phyloP scores from a whole-genome alignment of 306 rosid species.

The Amphicarpaea edgeworthii region DNA sequence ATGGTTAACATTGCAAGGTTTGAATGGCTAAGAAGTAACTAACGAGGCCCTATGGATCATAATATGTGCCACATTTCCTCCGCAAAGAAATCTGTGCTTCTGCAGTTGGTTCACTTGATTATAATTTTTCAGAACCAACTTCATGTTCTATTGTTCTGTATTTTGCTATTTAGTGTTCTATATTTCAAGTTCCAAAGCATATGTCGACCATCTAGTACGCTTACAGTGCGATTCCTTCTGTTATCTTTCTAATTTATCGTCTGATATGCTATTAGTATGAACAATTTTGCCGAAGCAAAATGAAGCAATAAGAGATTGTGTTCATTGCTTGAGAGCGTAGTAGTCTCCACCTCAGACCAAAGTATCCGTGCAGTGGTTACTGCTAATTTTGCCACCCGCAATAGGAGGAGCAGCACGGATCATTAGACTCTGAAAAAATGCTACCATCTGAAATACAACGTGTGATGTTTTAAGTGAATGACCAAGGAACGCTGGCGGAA shows the following conservation, averaged over 20 bases:
- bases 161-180: slow-evolving; percentile 1
- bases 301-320: slow-evolving; percentile 20
- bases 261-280: slow-evolving; percentile 23
- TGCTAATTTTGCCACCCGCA: slow-evolving; percentile 42
- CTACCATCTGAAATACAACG: slow-evolving; percentile 67
- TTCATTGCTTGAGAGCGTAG: not conserved
- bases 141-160: slow-evolving; percentile 22
- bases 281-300: slow-evolving; percentile 35
- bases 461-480: slow-evolving; percentile 29
- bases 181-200: slow-evolving; percentile 20
- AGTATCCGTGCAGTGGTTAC: slow-evolving; percentile 48
- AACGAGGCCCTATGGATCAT: slow-evolving; percentile 32
- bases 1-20: slow-evolving; percentile 9
- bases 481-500: no score
- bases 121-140: slow-evolving; percentile 22
- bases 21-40: not conserved
- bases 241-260: slow-evolving; percentile 9
- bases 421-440: slow-evolving; percentile 68
- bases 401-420: slow-evolving; percentile 58
- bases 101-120: slow-evolving; percentile 17
- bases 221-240: slow-evolving; percentile 17
- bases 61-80: slow-evolving; percentile 10
- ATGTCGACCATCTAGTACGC: not conserved
- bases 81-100: slow-evolving; percentile 10
- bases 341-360: slow-evolving; percentile 40